A percentile compares a stretch with the other conserved stretches of the same genome.
These are phyloP conservation scores for Diutina scorzettiae DNA, from an alignment of 1,139 yeast species.

Conservation along the genomic window DNA sequence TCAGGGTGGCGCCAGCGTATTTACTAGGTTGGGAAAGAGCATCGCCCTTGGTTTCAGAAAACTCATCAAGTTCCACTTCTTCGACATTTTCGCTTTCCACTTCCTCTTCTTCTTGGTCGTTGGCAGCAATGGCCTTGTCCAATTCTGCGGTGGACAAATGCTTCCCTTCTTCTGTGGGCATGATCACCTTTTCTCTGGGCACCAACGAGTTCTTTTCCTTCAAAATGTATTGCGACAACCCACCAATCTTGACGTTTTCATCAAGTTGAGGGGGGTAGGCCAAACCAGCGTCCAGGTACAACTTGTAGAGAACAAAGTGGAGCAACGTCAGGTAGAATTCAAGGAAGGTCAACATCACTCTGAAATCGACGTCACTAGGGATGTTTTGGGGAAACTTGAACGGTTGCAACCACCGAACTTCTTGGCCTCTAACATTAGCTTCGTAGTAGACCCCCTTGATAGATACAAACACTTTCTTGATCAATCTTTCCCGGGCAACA, in stretches of 20 bases:
- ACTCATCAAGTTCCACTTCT: constrained; percentile 49
- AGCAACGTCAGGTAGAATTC: constrained; percentile 89
- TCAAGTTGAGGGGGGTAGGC: constrained; percentile 89
- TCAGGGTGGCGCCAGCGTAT: constrained; percentile 44
- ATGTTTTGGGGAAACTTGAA: constrained; percentile 93
- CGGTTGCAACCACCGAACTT: constrained; percentile 92
- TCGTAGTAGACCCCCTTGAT: constrained; percentile 96
- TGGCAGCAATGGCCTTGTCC: constrained; percentile 37
- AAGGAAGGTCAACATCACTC: constrained; percentile 92
- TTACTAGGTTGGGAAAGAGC: constrained; percentile 68
- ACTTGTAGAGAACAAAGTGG: constrained; percentile 75
- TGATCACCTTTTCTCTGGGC: constrained; percentile 18
- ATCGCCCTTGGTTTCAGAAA: constrained; percentile 62
- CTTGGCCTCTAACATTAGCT: constrained; percentile 84
- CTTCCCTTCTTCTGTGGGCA: constrained; percentile 19
- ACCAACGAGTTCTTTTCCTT: constrained; percentile 24
- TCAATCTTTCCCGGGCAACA: constrained; percentile 71
- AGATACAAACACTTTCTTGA: constrained; percentile 87
- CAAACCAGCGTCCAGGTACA: constrained; percentile 75
- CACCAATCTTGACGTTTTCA: constrained; percentile 73
- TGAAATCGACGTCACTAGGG: constrained; percentile 89
- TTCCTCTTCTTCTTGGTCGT: constrained; percentile 22
- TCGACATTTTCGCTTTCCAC: constrained; percentile 30
- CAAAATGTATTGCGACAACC: constrained; percentile 72
- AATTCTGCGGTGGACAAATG: constrained; percentile 33